Evolutionary conservation across 164 flowering plant genomes (phyloP).

Genomic region (Hamamelis virginiana): DNA sequence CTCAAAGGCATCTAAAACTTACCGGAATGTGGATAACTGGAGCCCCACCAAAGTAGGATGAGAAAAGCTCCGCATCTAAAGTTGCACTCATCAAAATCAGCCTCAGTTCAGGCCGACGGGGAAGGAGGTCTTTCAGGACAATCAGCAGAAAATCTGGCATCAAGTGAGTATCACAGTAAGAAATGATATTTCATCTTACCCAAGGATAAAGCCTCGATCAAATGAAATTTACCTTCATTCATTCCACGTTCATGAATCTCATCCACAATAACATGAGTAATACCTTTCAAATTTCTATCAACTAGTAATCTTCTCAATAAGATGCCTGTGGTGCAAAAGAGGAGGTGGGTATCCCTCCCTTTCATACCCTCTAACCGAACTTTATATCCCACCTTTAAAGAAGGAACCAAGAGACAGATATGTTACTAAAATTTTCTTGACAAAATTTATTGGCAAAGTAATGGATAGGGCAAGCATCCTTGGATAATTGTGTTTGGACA

Average conservation of each 20-base stretch:
- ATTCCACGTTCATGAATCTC: conserved; percentile 99
- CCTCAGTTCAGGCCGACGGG: conserved; percentile 75
- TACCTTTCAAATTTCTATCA: conserved; percentile 85
- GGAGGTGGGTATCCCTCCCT: conserved; percentile 93
- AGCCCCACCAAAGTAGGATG: conserved; percentile 80
- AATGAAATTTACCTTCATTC: conserved; percentile 77
- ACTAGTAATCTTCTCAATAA: conserved; percentile 82
- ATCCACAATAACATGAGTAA: conserved; percentile 93
- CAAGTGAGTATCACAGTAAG: conserved; percentile 21
- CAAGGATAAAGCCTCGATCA: conserved; percentile 8
- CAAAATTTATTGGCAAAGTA: neutral
- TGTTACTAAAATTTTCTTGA: neutral
- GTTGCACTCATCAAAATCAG: conserved; percentile 95
- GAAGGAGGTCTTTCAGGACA: conserved; percentile 81
- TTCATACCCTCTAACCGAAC: conserved; percentile 91
- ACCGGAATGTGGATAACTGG: conserved; percentile 75
- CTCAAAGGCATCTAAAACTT: too few relatives aligned
- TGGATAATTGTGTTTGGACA: neutral
- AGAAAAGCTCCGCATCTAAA: conserved; percentile 81
- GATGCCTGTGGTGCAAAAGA: conserved; percentile 96
- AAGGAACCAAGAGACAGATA: neutral
- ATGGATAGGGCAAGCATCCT: neutral
- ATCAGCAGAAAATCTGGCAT: conserved; percentile 82
- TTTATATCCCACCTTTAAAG: conserved; percentile 86
- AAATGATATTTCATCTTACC: conserved; percentile 5